Base-by-base conservation (phyloP, 2,329 filamentous ascomycete genomes). In the Colletotrichum tamarilloi region DNA sequence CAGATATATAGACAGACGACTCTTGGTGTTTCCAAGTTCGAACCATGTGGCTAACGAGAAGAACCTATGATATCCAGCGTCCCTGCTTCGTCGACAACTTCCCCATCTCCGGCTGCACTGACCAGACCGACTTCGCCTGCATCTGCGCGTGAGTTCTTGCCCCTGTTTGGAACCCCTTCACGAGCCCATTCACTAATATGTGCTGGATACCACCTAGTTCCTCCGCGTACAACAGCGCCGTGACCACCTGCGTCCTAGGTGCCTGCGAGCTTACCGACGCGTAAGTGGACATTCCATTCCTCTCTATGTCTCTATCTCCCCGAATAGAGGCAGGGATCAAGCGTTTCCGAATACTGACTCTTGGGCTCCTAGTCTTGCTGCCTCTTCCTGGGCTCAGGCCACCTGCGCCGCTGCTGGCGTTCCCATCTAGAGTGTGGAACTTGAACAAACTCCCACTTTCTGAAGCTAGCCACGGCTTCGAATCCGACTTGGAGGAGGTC, bases 1-100 rank as follows among this genome's bases (percentile, higher is more conserved):
- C 4, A 22, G 16, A 32, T 32, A 4, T 4, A 24, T 4, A 22
- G 16, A 32, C 11, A 32, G 11, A 22, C 38, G 38, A 42, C 38
- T 16, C 38, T 16, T 19, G 38, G 12, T 42, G 38, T 3, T 42
- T 19, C 5, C 38, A 16, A 42, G 16, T 42, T 24, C 4, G 24
- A 64, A 24, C 16, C 16, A 19, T 12, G 11, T 58, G 46, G 46
- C 46, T 67, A 3, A 69, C 22, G 7, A 22, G n/a, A 11, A 22
- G 16, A 58, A 16, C 2, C 4, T 24, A 28, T 14, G 7, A n/a
- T 30, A 19, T 30, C 14, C n/a, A 73, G 70, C 58, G 55, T 16
- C 58, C 49, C 8, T 77, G 76, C 35, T 68, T 76, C 57, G 56
- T 69, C 22, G 42, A 75, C 46, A 75, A 53, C 63, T 72, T 76